Conservation (phyloP, 345 rosid genomes). For the Citrus trifoliata region DNA sequence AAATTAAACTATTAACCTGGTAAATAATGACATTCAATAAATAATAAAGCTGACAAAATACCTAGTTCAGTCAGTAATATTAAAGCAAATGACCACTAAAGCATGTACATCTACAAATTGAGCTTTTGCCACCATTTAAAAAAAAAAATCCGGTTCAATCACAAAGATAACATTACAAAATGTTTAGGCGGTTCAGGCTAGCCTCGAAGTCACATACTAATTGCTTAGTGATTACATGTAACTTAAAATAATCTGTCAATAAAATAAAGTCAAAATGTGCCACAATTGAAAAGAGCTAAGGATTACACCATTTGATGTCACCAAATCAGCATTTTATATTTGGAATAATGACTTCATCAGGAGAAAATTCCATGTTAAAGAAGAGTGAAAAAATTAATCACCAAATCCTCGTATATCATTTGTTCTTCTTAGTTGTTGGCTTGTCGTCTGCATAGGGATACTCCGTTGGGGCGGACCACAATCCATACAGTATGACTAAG, state of each 20-base stretch:
- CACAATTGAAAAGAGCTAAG: not conserved
- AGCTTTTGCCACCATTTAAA: not conserved
- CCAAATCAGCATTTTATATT: not conserved
- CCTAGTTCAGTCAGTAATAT: not conserved
- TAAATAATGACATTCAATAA: not conserved
- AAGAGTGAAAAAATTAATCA: not conserved
- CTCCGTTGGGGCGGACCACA: constrained; percentile 58
- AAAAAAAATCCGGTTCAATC: too few relatives aligned
- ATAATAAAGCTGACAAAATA: not conserved
- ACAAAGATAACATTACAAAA: not conserved
- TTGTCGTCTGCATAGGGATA: constrained; percentile 39
- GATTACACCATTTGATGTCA: not conserved
- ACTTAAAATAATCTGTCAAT: not conserved
- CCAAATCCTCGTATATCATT: constrained; percentile 10
- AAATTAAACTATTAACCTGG: not conserved
- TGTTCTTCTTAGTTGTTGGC: constrained; percentile 19
- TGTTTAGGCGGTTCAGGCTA: not conserved
- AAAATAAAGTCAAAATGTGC: not conserved
- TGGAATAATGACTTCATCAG: not conserved
- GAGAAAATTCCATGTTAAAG: not conserved
- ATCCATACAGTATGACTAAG: constrained; percentile 56
- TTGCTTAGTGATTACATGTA: not conserved
- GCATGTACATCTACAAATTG: too few relatives aligned
- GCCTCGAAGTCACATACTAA: not conserved
- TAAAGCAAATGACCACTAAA: not conserved